phyloP scores from a whole-genome alignment of 352 stramenopile species.

The Globisporangium emineosum region DNA sequence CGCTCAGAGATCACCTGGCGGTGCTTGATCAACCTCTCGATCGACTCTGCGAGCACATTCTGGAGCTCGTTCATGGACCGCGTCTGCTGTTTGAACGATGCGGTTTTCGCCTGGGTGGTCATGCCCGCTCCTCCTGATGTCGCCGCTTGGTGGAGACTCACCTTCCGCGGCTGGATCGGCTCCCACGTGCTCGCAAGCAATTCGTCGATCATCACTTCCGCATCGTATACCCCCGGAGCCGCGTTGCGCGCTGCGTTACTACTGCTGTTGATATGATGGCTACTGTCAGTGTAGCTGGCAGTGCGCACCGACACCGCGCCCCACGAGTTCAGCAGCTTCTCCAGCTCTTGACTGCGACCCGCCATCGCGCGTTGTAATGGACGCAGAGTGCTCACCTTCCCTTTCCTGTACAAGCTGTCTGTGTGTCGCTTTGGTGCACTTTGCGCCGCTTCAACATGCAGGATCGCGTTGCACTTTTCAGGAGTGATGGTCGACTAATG shows the following conservation, averaged over 20 bases:
- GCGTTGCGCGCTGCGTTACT: not conserved
- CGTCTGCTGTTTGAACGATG: slow-evolving; percentile 57
- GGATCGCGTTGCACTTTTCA: not conserved
- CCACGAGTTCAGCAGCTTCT: slow-evolving; percentile 49
- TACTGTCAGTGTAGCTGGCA: not conserved
- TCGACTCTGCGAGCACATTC: slow-evolving; percentile 47
- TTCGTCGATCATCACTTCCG: slow-evolving; percentile 79
- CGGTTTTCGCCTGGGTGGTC: slow-evolving; percentile 11
- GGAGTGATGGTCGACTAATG: not conserved
- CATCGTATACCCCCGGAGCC: slow-evolving; percentile 32
- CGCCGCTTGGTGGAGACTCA: slow-evolving; percentile 10
- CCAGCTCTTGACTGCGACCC: slow-evolving; percentile 48
- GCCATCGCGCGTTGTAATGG: not conserved
- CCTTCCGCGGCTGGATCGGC: slow-evolving; percentile 17
- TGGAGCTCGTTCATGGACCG: slow-evolving; percentile 67
- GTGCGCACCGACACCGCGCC: slow-evolving; percentile 11
- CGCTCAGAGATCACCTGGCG: slow-evolving; percentile 51
- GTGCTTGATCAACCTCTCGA: slow-evolving; percentile 56
- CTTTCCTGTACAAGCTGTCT: not conserved
- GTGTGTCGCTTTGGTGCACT: not conserved
- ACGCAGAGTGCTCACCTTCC: not conserved
- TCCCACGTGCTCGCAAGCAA: slow-evolving; percentile 62
- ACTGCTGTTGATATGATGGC: not conserved
- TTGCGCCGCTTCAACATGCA: not conserved
- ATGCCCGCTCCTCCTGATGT: not conserved